These are phyloP conservation scores for Colletotrichum tropicale DNA, from an alignment of 2,329 filamentous ascomycete species.

Conservation along the genomic window DNA sequence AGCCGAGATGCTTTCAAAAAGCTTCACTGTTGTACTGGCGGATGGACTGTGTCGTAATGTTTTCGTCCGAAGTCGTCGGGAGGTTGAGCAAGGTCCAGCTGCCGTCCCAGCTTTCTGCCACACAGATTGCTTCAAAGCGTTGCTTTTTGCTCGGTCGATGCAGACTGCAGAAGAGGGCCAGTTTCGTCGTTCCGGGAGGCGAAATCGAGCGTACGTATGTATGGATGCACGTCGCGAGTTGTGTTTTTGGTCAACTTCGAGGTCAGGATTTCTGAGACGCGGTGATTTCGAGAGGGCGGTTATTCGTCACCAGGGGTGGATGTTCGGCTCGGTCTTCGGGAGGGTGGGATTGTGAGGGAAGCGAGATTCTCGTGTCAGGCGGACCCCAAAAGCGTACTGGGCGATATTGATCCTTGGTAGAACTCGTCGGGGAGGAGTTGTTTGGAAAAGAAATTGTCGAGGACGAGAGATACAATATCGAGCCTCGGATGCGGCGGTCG, in stretches of 20 bases:
- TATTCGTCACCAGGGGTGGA: background rate
- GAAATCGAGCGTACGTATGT: background rate
- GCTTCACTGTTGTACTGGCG: background rate
- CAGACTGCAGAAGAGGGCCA: background rate
- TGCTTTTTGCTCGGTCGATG: background rate
- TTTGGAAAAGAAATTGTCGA: background rate
- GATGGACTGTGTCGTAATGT: background rate
- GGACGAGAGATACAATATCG: background rate
- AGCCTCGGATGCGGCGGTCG: background rate
- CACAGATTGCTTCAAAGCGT: constrained; percentile 1
- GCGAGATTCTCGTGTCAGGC: constrained; percentile 14
- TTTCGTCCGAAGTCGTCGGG: constrained; percentile 9
- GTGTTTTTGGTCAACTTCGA: background rate
- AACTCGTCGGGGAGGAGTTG: background rate
- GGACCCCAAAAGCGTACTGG: background rate
- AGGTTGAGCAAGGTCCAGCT: constrained; percentile 7
- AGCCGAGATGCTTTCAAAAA: background rate
- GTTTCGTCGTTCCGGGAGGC: background rate
- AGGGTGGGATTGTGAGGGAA: background rate
- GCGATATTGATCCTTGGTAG: background rate
- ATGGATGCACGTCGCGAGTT: background rate
- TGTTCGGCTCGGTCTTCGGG: background rate
- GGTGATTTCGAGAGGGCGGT: background rate
- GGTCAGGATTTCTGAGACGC: background rate
- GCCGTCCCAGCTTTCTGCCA: constrained; percentile 13